A percentile compares a stretch with the other conserved stretches of the same genome.
Conservation (phyloP, 2,329 filamentous ascomycete species). For the Fusarium aywerte region DNA sequence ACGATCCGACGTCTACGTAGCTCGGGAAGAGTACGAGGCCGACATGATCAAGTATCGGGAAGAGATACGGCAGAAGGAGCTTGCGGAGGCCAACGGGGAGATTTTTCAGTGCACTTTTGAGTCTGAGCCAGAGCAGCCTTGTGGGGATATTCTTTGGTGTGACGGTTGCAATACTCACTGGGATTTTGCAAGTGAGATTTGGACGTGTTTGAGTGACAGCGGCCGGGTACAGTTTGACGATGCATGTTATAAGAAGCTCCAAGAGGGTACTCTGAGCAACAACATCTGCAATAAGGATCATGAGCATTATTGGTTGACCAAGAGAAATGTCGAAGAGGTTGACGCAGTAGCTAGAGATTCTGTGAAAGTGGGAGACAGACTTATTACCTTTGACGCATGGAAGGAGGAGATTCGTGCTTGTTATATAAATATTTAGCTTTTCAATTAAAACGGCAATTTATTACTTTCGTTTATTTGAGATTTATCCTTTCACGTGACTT, state of each 20-base stretch:
- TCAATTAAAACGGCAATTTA: too few species aligned
- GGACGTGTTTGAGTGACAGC: neutral
- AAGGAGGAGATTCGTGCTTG: neutral
- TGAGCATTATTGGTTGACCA: neutral
- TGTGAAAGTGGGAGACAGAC: neutral
- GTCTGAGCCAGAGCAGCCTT: neutral
- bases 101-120: neutral
- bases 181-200: neutral
- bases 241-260: neutral
- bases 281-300: neutral
- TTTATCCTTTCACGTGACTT: too few species aligned
- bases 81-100: neutral
- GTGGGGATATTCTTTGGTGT: neutral
- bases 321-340: neutral
- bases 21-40: neutral
- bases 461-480: too few species aligned
- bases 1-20: neutral
- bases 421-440: too few species aligned
- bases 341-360: neutral
- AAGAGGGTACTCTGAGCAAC: neutral
- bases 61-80: neutral
- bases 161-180: neutral
- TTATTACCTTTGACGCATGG: neutral
- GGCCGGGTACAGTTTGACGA: neutral
- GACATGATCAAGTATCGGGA: neutral